phyloP scores from a whole-genome alignment of 768 basidiomycete genomes.

The Boletus rubropictus region DNA sequence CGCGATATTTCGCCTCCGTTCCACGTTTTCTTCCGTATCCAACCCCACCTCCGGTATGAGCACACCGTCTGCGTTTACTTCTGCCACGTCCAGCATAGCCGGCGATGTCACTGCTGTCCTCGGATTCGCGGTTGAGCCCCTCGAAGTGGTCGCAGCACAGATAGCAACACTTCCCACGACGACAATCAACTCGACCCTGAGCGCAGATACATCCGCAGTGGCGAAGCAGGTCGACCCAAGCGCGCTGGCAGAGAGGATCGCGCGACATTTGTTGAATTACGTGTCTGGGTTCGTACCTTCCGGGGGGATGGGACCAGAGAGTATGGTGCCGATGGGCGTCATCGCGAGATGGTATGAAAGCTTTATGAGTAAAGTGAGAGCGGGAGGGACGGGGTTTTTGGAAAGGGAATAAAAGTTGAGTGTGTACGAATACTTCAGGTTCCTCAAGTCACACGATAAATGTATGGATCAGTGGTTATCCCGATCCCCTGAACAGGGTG shows the following conservation, averaged over 20 bases:
- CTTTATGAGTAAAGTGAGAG: constrained; percentile 53
- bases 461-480: not conserved
- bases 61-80: constrained; percentile 31
- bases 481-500: not conserved
- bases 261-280: constrained; percentile 73
- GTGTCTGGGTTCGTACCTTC: constrained; percentile 56
- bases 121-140: constrained; percentile 76
- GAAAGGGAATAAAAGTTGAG: constrained; percentile 31
- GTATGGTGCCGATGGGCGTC: constrained; percentile 54
- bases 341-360: constrained; percentile 69
- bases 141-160: constrained; percentile 55
- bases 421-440: too few relatives aligned
- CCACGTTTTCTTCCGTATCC: constrained; percentile 44
- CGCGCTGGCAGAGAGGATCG: constrained; percentile 29
- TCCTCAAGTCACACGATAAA: too few relatives aligned
- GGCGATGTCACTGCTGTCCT: constrained; percentile 65
- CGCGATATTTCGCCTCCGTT: constrained; percentile 78
- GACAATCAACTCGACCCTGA: constrained; percentile 24
- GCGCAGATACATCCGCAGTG: constrained; percentile 7
- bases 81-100: constrained; percentile 26
- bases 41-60: constrained; percentile 28
- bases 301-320: constrained; percentile 43
- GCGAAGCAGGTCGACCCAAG: constrained; percentile 9
- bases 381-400: constrained; percentile 57
- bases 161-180: constrained; percentile 40